Conservation (phyloP, 805 yeast genomes). For the Saccharomycopsis malanga region DNA sequence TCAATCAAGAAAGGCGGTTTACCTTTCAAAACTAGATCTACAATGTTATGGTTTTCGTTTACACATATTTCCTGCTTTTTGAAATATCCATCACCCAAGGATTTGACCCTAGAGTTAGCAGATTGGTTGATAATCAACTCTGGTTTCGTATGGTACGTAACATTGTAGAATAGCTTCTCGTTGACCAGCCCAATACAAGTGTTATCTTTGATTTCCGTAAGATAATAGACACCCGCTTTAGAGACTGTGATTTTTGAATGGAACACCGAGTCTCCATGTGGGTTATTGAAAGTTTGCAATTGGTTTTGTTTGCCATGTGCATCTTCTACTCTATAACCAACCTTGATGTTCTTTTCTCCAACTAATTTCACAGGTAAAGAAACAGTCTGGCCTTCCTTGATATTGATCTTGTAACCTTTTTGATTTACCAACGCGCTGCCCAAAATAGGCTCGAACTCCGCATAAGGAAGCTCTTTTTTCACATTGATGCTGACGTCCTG, state of each 20-base stretch:
- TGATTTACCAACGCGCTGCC: slow-evolving; percentile 5
- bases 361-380: slow-evolving; percentile 52
- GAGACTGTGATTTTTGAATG: slow-evolving; percentile 29
- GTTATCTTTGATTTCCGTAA: slow-evolving; percentile 41
- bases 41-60: slow-evolving; percentile 36
- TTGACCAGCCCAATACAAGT: slow-evolving; percentile 44
- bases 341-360: slow-evolving; percentile 36
- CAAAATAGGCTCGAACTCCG: slow-evolving; percentile 30
- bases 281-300: slow-evolving; percentile 3
- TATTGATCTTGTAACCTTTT: slow-evolving; percentile 27
- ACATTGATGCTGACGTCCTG: slow-evolving; percentile 62
- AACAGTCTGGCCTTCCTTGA: slow-evolving; percentile 56
- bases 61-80: slow-evolving; percentile 40
- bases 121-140: slow-evolving; percentile 33
- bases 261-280: slow-evolving; percentile 23
- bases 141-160: slow-evolving; percentile 43
- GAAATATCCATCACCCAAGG: slow-evolving; percentile 24
- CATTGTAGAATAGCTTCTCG: slow-evolving; percentile 30
- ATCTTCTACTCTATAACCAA: slow-evolving; percentile 12
- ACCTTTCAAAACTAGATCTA: slow-evolving; percentile 49
- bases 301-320: slow-evolving; percentile 16
- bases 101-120: slow-evolving; percentile 22
- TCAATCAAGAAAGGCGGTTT: slow-evolving; percentile 61
- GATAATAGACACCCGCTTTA: slow-evolving; percentile 42
- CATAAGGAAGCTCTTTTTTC: slow-evolving; percentile 61